Percentiles rank a stretch among this genome's conserved stretches.
phyloP scores from a whole-genome alignment of 2,329 filamentous ascomycete species.

The Fusarium tupiense region DNA sequence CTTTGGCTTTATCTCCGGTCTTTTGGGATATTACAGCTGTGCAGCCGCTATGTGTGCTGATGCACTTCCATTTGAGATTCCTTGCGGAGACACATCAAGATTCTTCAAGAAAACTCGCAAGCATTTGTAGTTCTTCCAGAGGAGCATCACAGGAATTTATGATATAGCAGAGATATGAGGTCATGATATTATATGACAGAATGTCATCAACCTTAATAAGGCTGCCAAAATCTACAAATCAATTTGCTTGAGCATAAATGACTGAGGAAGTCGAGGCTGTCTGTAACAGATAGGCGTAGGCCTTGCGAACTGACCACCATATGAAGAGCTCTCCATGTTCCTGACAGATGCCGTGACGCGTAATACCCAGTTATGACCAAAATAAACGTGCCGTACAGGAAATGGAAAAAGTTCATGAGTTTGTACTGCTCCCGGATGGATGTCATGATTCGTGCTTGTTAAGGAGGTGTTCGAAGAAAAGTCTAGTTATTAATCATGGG shows the following conservation, averaged over 20 bases:
- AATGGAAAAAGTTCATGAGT: accelerated
- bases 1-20: conserved; percentile 40
- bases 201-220: too few relatives aligned
- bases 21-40: conserved; percentile 41
- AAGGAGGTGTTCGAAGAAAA: not conserved
- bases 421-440: not conserved
- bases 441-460: not conserved
- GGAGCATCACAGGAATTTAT: not conserved
- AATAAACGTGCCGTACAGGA: not conserved
- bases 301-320: not conserved
- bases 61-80: conserved; percentile 36
- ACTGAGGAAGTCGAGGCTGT: not conserved
- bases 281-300: not conserved
- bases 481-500: not conserved
- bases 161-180: not conserved
- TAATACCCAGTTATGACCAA: not conserved
- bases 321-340: not conserved
- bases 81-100: conserved; percentile 38
- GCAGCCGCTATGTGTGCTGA: conserved; percentile 42
- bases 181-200: too few relatives aligned
- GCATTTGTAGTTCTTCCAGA: not conserved
- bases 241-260: not conserved
- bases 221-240: not conserved
- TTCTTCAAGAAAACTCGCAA: conserved; percentile 29
- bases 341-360: not conserved